phyloP scores from a whole-genome alignment of 2,329 filamentous ascomycete genomes.

The Parastagonospora nodorum region DNA sequence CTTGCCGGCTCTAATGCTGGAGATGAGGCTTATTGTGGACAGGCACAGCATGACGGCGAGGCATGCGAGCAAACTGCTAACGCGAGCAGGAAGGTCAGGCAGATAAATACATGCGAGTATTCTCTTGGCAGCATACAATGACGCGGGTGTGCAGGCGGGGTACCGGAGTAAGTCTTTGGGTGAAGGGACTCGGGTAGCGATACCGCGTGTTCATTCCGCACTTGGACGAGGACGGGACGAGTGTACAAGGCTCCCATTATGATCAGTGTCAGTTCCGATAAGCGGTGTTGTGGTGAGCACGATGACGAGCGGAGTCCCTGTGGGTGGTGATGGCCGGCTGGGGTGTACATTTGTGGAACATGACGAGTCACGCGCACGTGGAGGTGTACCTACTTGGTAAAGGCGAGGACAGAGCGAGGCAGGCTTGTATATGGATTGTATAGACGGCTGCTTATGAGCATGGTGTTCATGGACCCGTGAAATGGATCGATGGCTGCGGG shows the following conservation, averaged over 20 bases:
- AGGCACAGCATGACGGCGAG: constrained; percentile 15
- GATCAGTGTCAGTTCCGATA: no score
- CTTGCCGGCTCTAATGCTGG: constrained; percentile 1
- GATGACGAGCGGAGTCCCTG: no score
- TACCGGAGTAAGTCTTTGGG: background rate
- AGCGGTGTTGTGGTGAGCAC: background rate
- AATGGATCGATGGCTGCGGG: background rate
- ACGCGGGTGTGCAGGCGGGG: constrained; percentile 27
- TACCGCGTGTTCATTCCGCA: background rate
- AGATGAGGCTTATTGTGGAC: constrained; percentile 10
- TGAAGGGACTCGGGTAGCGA: background rate
- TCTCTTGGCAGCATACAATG: constrained; percentile 32
- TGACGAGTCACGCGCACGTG: no score
- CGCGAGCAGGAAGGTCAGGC: constrained; percentile 39
- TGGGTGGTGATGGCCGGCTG: no score
- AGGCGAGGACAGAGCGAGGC: background rate
- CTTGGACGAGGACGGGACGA: background rate
- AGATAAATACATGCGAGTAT: constrained; percentile 17
- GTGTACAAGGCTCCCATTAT: background rate
- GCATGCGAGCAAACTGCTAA: constrained; percentile 24
- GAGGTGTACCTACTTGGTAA: background rate
- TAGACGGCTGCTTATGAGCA: background rate
- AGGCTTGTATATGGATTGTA: no score
- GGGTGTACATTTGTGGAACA: no score
- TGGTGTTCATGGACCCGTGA: background rate